Evolutionary conservation across 768 basidiomycete species (phyloP).

Genomic region (Boletus fagicola): DNA sequence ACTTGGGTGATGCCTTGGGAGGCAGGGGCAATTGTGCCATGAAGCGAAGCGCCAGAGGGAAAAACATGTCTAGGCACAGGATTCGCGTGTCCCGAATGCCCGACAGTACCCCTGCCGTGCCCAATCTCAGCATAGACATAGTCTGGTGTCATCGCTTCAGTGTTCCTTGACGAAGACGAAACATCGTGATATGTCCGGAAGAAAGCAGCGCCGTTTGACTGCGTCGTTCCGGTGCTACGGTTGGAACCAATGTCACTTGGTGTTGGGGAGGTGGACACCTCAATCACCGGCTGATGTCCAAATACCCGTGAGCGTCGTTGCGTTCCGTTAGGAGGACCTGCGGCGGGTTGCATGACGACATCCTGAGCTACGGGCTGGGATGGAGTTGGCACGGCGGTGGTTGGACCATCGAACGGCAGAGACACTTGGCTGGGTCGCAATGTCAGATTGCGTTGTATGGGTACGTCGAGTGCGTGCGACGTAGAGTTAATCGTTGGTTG

Average conservation of each 20-base stretch:
- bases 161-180: constrained; percentile 40
- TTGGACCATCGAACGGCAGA: constrained; percentile 8
- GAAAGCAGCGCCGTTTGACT: constrained; percentile 57
- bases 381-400: not conserved
- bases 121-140: constrained; percentile 75
- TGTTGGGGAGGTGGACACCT: constrained; percentile 56
- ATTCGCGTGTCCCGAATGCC: constrained; percentile 18
- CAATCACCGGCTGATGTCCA: constrained; percentile 57
- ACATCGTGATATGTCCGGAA: constrained; percentile 59
- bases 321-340: constrained; percentile 38
- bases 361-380: constrained; percentile 17
- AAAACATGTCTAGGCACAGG: constrained; percentile 26
- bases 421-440: constrained; percentile 21
- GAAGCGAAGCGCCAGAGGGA: constrained; percentile 22
- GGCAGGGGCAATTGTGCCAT: constrained; percentile 18
- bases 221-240: constrained; percentile 49
- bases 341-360: constrained; percentile 34
- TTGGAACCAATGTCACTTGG: constrained; percentile 61
- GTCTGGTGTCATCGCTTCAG: constrained; percentile 68
- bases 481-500: constrained; percentile 13
- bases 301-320: constrained; percentile 42
- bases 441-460: constrained; percentile 31
- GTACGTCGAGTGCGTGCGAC: constrained; percentile 24
- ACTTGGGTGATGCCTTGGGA: constrained; percentile 35
- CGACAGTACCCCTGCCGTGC: constrained; percentile 57